Conservation (phyloP, 2,329 filamentous ascomycete genomes). For the Talaromyces funiculosus region DNA sequence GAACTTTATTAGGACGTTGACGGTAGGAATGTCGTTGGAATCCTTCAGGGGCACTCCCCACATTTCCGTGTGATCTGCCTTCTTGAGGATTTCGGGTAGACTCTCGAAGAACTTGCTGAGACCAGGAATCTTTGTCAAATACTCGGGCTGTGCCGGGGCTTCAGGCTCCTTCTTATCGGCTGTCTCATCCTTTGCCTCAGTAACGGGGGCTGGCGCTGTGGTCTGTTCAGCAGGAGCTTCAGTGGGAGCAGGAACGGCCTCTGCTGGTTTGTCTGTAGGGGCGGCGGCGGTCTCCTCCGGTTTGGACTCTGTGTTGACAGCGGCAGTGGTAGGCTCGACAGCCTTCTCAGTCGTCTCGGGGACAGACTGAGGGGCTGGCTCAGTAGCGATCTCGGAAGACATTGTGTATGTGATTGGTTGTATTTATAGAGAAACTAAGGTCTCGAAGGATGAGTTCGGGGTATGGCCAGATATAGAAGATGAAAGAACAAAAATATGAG, state of each 20-base stretch:
- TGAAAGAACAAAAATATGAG: not conserved
- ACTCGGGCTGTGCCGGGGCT: slow-evolving; percentile 26
- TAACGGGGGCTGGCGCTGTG: slow-evolving; percentile 13
- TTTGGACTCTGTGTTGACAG: slow-evolving; percentile 3
- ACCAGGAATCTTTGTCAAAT: slow-evolving; percentile 34
- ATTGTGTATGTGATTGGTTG: not conserved
- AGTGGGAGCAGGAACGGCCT: not conserved
- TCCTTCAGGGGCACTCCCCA: slow-evolving; percentile 69
- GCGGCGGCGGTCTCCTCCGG: not conserved
- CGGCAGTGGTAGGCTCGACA: slow-evolving; percentile 6
- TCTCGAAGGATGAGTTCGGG: not conserved
- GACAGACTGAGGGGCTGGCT: slow-evolving; percentile 2
- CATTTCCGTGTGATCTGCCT: slow-evolving; percentile 66
- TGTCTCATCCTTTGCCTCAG: slow-evolving; percentile 11
- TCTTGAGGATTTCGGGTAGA: slow-evolving; percentile 54
- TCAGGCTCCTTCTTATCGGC: slow-evolving; percentile 13
- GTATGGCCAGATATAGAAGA: not conserved
- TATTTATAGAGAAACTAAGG: not conserved
- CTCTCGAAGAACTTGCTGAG: slow-evolving; percentile 54
- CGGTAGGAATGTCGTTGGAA: slow-evolving; percentile 61
- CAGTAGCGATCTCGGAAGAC: slow-evolving; percentile 6
- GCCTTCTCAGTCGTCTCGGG: slow-evolving; percentile 6
- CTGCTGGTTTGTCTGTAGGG: slow-evolving; percentile 4
- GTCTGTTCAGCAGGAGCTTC: slow-evolving; percentile 4
- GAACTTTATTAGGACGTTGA: slow-evolving; percentile 87